Base-by-base conservation (phyloP, 495 filamentous ascomycete genomes). In the Neurospora terricola region DNA sequence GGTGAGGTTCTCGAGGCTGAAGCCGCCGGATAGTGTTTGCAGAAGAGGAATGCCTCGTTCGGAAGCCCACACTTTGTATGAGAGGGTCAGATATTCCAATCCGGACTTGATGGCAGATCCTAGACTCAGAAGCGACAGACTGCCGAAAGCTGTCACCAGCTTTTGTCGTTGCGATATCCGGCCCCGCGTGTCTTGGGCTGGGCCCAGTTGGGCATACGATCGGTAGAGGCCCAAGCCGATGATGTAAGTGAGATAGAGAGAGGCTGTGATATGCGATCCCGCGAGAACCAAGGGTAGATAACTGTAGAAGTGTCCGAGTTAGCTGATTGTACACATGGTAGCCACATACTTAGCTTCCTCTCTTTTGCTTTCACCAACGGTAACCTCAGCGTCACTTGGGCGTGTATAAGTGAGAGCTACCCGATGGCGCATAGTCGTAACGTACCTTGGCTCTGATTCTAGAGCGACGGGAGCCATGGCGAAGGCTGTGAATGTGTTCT, bases 41-140 rank as follows among this genome's bases (percentile, higher is more conserved):
- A 18, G 12, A 34, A 66, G 4, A 14, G 54, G 76, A 36, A 86
- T 74, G 7, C 81, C 84, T 70, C 84, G 79, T 69, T 86, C 79
- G 48, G 80, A 77, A 5, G 85, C 85, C 86, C 86, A 88, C 18
- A 80, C 80, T 68, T 80, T 76, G 76, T 87, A 88, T 1, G 85
- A 87, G 30, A 87, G 69, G 4, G 73, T 76, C 37, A 74, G 75
- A 48, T 84, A 85, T 16, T 73, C 72, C 23, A 82, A 42, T 3
- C 75, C 76, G 21, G 82, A 85, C 30, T 81, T 82, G 11, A 78
- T 70, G 5, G 84, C 82, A 12, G 82, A 71, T 5, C 72, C 76
- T 8, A 87, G 74, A 27, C 84, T 79, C 0, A 82, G 42, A 4
- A 77, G 59, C 18, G 85, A 85, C 0, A 87, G 77, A 2, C 76